Evolutionary conservation across 257 asterid genomes (phyloP), one percentile per base, ranked within the genome.

Genomic region (Przewalskia tangutica): DNA sequence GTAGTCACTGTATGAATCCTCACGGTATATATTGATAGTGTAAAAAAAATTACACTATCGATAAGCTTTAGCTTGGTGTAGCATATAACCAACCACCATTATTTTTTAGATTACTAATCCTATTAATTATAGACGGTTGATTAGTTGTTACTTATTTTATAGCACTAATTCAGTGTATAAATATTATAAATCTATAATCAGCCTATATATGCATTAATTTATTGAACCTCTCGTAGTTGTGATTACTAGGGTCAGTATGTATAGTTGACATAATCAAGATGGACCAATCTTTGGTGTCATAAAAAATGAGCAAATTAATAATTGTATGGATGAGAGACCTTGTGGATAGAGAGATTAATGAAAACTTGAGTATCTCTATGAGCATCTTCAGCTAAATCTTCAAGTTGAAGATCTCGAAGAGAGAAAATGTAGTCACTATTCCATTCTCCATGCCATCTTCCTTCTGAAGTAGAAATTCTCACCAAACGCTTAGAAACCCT

Each of bases 391-490:
- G 84, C 81, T 50, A 93, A 80, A 84, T 92, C 95, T 46, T 86
- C 91, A 0, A 93, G 88, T 16, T 89, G 93, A 48, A 95, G 92
- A 3, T 95, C 88, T 59, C 81, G 78, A 27, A 91, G 83, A 3
- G 98, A 83, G 65, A 92, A 89, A 23, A 54, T 76, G 67, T 90
- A 93, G 18, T 95, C 91, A 65, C 83, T 51, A 8, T 84, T 83
- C 98, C 98, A 93, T 55, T 90, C 85, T 9, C 90, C 95, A 2
- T 88, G 87, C 97, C 98, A 93, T 84, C 62, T 89, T 73, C 97
- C 98, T 18, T 95, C 97, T 6, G 97, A 81, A 7, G 97, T 81
- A 0, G 98, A 91, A 76, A 95, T 88, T 0, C 81, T 88, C 79
- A 95, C 84, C 88, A 95, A 79, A 18, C 94, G 87, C 84, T 82